These are phyloP conservation scores for Rhodotorula kratochvilovae DNA, from an alignment of 768 basidiomycete species.

Conservation along the genomic window DNA sequence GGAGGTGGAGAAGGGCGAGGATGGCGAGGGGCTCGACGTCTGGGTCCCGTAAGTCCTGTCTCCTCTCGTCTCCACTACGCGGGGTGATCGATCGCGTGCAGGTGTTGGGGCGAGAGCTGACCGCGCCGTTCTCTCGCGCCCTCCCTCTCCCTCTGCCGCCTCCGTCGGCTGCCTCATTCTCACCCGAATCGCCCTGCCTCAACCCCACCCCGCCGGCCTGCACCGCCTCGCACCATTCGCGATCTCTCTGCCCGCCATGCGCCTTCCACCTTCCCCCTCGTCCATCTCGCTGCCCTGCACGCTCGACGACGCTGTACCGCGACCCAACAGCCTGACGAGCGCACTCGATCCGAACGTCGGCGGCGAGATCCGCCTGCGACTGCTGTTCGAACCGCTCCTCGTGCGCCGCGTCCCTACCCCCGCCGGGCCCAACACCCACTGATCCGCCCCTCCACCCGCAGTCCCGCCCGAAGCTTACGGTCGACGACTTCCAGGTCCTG, in stretches of 20 bases:
- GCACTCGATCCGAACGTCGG: conserved; percentile 61
- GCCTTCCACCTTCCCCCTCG: neutral
- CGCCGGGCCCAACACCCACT: neutral
- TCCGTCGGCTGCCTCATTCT: neutral
- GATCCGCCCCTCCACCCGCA: neutral
- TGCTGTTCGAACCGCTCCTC: conserved; percentile 83
- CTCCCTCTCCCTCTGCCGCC: too few species aligned
- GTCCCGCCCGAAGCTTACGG: conserved; percentile 33
- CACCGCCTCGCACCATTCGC: neutral
- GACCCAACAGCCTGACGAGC: neutral
- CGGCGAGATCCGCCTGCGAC: conserved; percentile 87
- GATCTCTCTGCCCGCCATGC: neutral
- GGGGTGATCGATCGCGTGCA: neutral
- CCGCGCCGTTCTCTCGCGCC: neutral
- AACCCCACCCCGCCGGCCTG: too few species aligned
- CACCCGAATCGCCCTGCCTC: neutral
- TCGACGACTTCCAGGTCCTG: conserved; percentile 83
- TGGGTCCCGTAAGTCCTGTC: conserved; percentile 93
- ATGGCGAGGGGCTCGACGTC: conserved; percentile 75
- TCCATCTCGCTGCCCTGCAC: too few species aligned
- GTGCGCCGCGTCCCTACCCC: conserved; percentile 51
- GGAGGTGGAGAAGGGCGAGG: conserved; percentile 58
- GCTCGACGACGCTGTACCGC: too few species aligned
- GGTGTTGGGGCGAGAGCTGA: neutral
- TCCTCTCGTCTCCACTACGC: conserved; percentile 45